Base-by-base conservation (phyloP, 305 asterid genomes). In the Fraxinus paxiana region DNA sequence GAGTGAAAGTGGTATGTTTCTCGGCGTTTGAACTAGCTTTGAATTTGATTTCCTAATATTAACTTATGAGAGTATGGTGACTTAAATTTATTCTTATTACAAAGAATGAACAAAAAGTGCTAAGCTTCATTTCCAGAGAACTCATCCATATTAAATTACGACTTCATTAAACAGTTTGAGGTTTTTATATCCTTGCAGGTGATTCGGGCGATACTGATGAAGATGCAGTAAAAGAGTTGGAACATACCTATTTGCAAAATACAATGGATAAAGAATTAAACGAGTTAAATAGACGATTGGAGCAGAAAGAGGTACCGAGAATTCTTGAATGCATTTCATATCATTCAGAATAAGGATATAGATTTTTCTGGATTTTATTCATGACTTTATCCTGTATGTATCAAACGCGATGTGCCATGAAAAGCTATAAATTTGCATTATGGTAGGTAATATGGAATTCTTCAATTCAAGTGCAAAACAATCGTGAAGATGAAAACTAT, bases 151-250 rank as follows among this genome's bases (percentile, higher is more conserved):
- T 26, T 67, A 17, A 79, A 28, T 46, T 24, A 24, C 3, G 6
- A 26, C 31, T 37, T 48, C 63, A 33, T 80, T 78, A 35, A 69
- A 69, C 67, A 28, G 74, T 77, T 46, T 75, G 61, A 12, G 85
- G 43, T 65, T 71, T 38, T 6, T 35, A 78, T 82, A 78, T 85
- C 70, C 74, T 77, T 85, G 82, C 89, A 91, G 99, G 98, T 82
- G 97, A 94, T 82, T 87, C 93, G 37, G 93, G 86, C 43, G 98
- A 91, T 84, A 87, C 90, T 76, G 98, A 96, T 85, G 98, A 96
- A 80, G 99, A 92, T 88, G 81, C 97, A 31, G 97, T 85, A 2
- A 96, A 96, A 83, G 99, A 94, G 84, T 93, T 91, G 94, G 98
- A 96, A 86, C 99, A 96, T 87, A 90, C 93, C 75, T 94, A 93